Percentiles rank a stretch among this genome's conserved stretches.
Conservation (phyloP, 495 filamentous ascomycete genomes). For the Penicillium goetzii region DNA sequence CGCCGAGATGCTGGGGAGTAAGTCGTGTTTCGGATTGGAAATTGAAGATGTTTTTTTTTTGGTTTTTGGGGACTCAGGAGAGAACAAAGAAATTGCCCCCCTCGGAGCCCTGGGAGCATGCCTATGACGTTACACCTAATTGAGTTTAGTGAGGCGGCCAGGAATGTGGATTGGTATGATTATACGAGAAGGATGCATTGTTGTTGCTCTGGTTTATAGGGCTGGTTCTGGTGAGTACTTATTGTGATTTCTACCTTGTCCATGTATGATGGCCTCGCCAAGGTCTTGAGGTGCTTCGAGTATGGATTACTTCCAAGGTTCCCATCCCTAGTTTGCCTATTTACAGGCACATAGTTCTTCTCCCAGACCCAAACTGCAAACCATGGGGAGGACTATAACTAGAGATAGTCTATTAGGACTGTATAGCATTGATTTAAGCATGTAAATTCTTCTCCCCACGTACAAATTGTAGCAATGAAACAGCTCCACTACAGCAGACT, state of each 20-base stretch:
- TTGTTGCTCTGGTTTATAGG: no score
- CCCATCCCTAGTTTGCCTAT: not conserved
- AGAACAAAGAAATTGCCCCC: not conserved
- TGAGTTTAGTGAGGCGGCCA: not conserved
- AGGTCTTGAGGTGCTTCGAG: no score
- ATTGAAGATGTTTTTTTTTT: not conserved
- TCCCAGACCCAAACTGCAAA: not conserved
- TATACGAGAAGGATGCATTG: not conserved
- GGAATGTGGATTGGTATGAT: not conserved
- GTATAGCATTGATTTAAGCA: not conserved
- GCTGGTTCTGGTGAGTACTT: no score
- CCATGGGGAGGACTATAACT: not conserved
- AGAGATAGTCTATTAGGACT: not conserved
- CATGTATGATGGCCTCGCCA: no score
- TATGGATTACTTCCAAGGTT: not conserved
- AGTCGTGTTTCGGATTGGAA: not conserved
- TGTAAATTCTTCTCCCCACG: not conserved
- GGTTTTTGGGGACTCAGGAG: not conserved
- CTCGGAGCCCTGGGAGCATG: not conserved
- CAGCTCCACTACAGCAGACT: not conserved
- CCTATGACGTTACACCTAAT: slow-evolving; percentile 5
- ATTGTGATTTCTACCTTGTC: no score
- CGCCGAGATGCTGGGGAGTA: not conserved
- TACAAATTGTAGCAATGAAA: no score
- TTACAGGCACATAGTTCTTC: not conserved